Percentiles rank a stretch among this genome's conserved stretches.
phyloP scores from a whole-genome alignment of 202 grass and related monocot genomes.

The Brachypodium distachyon region DNA sequence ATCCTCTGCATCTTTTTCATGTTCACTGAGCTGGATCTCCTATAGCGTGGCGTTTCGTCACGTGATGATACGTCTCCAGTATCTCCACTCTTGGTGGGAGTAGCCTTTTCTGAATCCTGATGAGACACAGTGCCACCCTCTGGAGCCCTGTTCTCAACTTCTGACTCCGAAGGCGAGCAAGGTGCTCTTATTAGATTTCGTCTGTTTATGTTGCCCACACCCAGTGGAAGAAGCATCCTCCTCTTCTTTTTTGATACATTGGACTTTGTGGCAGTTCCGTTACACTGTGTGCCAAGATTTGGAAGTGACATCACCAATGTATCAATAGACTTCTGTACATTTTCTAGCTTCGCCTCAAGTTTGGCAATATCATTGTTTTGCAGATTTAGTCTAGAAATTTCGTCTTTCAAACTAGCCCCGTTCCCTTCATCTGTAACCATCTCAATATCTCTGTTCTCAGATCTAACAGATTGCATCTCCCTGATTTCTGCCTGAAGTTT shows the following conservation, averaged over 20 bases:
- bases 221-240: conserved; percentile 65
- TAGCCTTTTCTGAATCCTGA: conserved; percentile 52
- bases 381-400: conserved; percentile 85
- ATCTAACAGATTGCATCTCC: conserved; percentile 68
- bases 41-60: conserved; percentile 74
- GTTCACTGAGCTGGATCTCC: conserved; percentile 85
- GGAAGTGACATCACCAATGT: conserved; percentile 96
- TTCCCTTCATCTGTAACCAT: conserved; percentile 37
- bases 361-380: conserved; percentile 83
- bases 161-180: conserved; percentile 52
- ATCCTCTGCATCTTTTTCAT: conserved; percentile 99
- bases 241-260: conserved; percentile 67
- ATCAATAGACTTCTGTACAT: conserved; percentile 89
- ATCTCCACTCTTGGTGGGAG: conserved; percentile 74
- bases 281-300: conserved; percentile 34
- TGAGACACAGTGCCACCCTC: conserved; percentile 33
- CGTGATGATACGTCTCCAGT: conserved; percentile 60
- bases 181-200: conserved; percentile 52
- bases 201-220: conserved; percentile 52
- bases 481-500: conserved; percentile 90
- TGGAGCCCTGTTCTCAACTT: conserved; percentile 77
- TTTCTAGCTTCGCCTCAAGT: conserved; percentile 84
- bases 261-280: conserved; percentile 45
- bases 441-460: conserved; percentile 47
- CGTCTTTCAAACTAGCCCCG: conserved; percentile 84